Evolutionary conservation across 768 basidiomycete species (phyloP), one percentile per base, ranked within the genome.

Genomic region (Boletus reticuloceps): DNA sequence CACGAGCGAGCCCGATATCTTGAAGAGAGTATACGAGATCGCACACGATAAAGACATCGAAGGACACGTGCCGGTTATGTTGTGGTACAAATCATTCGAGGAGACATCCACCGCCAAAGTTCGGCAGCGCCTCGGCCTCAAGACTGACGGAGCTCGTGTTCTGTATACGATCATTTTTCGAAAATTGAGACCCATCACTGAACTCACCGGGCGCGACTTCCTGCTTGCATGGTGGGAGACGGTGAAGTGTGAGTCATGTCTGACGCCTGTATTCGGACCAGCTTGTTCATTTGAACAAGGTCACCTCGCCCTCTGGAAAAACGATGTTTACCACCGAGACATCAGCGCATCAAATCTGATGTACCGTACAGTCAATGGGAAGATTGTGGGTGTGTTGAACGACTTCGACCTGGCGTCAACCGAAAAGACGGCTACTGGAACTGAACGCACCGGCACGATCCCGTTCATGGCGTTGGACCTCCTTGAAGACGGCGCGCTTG

Each of bases 281-380:
- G 32, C 32, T 34, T 34, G 32, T 34, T 34, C 4, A 34, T 34
- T 34, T 1, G 13, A 10, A 2, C 0, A 9, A 49, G 47, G 34
- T 27, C 47, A 53, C 14, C n/a, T 39, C 6, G 38, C 38, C 2
- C 20, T 53, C 20, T 53, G 52, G 45, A n/a, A 25, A 19, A 31
- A 41, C 5, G 19, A 14, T 3, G 45, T 47, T 40, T 16, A 34
- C 22, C 52, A 47, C 14, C 45, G 31, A 8, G 42, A 55, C 19
- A 31, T 55, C 36, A 55, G 42, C 14, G 6, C 47, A 5, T 50
- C 47, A 11, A 55, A 55, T 44, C 19, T 55, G 9, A 55, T 44
- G 42, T 55, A 44, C 25, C 14, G 14, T 14, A 9, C 4, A 13
- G 14, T 9, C n/a, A 25, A 20, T 7, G 32, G 16, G 6, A 31